Conservation (phyloP, 192 early-diverging fungal species). For the Diversispora eburnea region DNA sequence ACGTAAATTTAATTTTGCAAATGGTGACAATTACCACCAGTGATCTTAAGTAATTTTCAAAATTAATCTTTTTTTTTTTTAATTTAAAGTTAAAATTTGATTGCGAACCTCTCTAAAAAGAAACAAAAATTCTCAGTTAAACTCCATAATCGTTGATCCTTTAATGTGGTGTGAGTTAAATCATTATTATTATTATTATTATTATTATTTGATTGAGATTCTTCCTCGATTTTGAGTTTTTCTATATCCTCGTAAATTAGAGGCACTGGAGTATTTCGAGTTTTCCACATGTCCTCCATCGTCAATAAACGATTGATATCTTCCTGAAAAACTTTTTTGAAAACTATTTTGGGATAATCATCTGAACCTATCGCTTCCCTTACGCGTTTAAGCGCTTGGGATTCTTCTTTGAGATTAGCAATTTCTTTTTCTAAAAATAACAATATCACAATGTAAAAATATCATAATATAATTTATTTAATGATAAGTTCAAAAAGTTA, state of each 20-base stretch:
- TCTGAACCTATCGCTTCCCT: slow-evolving; percentile 53
- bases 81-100: background rate
- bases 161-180: slow-evolving; percentile 30
- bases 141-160: slow-evolving; percentile 69
- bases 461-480: background rate
- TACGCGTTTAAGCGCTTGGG: slow-evolving; percentile 65
- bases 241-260: slow-evolving; percentile 55
- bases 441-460: no score
- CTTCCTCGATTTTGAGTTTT: background rate
- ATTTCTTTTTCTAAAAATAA: slow-evolving; percentile 65
- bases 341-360: slow-evolving; percentile 62
- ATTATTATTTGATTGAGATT: slow-evolving; percentile 29
- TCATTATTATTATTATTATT: background rate
- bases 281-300: slow-evolving; percentile 91
- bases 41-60: no score
- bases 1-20: no score
- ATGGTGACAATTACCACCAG: no score
- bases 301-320: slow-evolving; percentile 78
- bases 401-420: slow-evolving; percentile 66
- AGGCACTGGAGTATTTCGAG: slow-evolving; percentile 63
- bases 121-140: slow-evolving; percentile 67
- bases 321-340: slow-evolving; percentile 74
- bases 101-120: slow-evolving; percentile 68
- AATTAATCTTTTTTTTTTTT: no score
- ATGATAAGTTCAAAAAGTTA: background rate